These are phyloP conservation scores for Thelephora ganbajun DNA, from an alignment of 768 basidiomycete genomes.

Conservation along the genomic window DNA sequence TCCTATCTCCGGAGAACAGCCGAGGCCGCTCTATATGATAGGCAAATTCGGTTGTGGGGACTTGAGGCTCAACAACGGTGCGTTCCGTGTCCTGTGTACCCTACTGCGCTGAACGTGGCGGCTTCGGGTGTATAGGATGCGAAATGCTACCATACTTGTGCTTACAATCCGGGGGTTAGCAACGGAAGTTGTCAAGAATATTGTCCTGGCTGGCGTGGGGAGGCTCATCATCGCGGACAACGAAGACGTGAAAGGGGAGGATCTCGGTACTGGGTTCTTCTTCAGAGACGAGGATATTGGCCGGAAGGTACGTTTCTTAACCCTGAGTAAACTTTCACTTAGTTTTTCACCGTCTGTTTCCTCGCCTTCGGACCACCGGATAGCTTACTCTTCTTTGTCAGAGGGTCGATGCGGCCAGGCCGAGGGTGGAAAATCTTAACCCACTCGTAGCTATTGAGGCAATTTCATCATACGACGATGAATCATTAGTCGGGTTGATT, in stretches of 20 bases:
- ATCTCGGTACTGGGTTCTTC: conserved; percentile 87
- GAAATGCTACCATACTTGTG: conserved; percentile 82
- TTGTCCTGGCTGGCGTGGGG: conserved; percentile 93
- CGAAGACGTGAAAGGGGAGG: conserved; percentile 63
- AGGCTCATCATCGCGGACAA: conserved; percentile 75
- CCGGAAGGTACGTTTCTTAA: conserved; percentile 43
- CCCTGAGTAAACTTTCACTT: too few species aligned
- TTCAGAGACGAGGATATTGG: conserved; percentile 91
- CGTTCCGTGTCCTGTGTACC: conserved; percentile 9
- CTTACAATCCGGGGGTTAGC: conserved; percentile 71
- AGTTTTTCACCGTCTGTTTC: not conserved
- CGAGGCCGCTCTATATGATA: conserved; percentile 83
- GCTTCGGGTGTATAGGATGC: conserved; percentile 47
- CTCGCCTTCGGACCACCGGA: not conserved
- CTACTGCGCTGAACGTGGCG: not conserved
- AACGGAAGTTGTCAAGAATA: conserved; percentile 93
- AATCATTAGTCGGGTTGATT: conserved; percentile 43
- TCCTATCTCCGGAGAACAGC: conserved; percentile 17
- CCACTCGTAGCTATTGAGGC: conserved; percentile 79
- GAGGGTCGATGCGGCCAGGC: conserved; percentile 77
- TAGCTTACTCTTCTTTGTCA: conserved; percentile 27
- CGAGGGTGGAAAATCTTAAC: conserved; percentile 80
- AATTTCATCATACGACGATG: conserved; percentile 35
- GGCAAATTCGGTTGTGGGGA: conserved; percentile 96
- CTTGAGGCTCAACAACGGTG: conserved; percentile 94